phyloP scores from a whole-genome alignment of 2,329 filamentous ascomycete species.

The Colletotrichum sp. region DNA sequence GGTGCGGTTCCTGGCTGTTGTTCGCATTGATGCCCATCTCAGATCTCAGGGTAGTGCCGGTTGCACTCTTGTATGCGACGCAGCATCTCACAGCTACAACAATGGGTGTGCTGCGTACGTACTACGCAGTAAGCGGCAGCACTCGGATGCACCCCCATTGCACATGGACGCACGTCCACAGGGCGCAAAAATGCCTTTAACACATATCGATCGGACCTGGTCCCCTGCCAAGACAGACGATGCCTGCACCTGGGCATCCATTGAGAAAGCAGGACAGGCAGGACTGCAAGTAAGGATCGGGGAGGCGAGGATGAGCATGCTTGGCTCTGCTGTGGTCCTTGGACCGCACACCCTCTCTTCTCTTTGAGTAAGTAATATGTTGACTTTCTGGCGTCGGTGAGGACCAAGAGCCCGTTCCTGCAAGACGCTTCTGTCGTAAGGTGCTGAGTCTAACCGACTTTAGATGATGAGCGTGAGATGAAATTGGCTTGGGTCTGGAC shows the following conservation, averaged over 20 bases:
- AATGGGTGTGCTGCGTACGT: background rate
- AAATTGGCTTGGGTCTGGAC: background rate
- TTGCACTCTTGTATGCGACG: background rate
- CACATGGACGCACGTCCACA: slow-evolving; percentile 1
- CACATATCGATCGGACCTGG: background rate
- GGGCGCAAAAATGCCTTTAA: background rate
- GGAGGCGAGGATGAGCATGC: background rate
- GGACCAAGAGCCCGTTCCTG: background rate
- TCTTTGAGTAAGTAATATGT: background rate
- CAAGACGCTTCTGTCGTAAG: background rate
- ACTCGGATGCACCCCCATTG: background rate
- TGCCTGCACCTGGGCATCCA: background rate
- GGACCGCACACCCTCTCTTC: background rate
- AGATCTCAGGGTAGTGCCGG: slow-evolving; percentile 8
- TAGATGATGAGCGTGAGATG: background rate
- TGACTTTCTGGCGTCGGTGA: background rate
- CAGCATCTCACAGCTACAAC: background rate
- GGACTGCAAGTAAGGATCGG: background rate
- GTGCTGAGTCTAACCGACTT: background rate
- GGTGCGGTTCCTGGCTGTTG: background rate
- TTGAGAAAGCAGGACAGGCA: background rate
- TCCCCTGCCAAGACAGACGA: slow-evolving; percentile 6
- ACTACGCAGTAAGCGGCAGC: background rate
- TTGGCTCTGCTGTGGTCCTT: background rate
- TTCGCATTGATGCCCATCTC: slow-evolving; percentile 16